Base-by-base conservation (phyloP, 2,329 filamentous ascomycete species). In the Grosmannia clavigera region DNA sequence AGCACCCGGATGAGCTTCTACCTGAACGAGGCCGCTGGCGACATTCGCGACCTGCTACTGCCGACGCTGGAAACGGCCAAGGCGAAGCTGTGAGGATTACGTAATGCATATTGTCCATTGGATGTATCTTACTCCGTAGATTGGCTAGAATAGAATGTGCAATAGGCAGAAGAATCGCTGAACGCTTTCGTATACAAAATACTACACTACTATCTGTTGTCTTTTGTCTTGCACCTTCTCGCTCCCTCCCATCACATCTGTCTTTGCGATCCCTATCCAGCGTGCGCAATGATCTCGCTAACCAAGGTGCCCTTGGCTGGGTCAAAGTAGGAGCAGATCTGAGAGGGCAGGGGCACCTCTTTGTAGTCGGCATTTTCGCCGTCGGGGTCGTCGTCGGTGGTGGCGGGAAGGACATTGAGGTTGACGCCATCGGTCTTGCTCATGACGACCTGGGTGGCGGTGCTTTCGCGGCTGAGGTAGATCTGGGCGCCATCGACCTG, bases 1-100 rank as follows among this genome's bases (percentile, higher is more conserved):
- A 90, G 87, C 70, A 85, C 94, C 68, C 86, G 88, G 66, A 96
- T 99, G 92, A 94, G 89, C 75, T 89, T 92, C 80, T 99, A 90
- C 76, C 78, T 99, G 66, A 95, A 91, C 69, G 94, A 99, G 76
- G 92, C 94, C 0, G 94, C 92, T 1, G 82, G 84, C 63, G 94
- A 99, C 65, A 84, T 99, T 71, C 82, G 92, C 65, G 92, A 96
- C 66, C 75, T 99, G 59, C 82, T 99, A 72, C 75, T 89, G 69
- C 87, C 90, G 27, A 90, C 88, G 55, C 74, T 96, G 53, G 85
- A 92, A 73, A 72, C 82, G 22, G 82, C 88, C 66, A 95, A 95
- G 81, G 84, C 92, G 70, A 35, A 35, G n/a, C 51, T 46, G 57
- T 58, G 52, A 14, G 27, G 33, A 58, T 14, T 46, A 46, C 38